Base-by-base conservation (phyloP, 2,329 filamentous ascomycete species). In the Claviceps sp. region DNA sequence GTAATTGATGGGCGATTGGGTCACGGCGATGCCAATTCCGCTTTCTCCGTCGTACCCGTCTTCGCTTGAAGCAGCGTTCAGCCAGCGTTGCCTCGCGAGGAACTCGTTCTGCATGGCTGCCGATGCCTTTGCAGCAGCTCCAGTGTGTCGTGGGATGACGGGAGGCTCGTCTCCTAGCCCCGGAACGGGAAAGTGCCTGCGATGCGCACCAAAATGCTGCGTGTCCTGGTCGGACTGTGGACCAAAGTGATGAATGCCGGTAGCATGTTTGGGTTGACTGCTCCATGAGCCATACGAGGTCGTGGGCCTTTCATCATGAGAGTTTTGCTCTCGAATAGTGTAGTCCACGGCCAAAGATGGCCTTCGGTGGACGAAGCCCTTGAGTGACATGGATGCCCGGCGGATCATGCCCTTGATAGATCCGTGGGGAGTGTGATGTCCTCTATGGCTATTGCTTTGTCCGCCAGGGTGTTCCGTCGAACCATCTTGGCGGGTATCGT, bases 41-140 rank as follows among this genome's bases (percentile, higher is more conserved):
- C 81, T 84, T 65, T 84, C 80, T 26, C 74, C 70, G 57, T 84
- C 80, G 56, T 75, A 78, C 47, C 67, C 68, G 17, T 76, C 74
- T 2, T 78, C 74, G 37, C 62, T 64, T 1, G 61, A 59, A 19
- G 62, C 58, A 4, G 67, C 64, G 8, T 69, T 62, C 7, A 78
- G 61, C 65, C 73, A 72, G 48, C 70, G 67, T 64, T 68, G 55
- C 43, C 65, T 62, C 4, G 63, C 64, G 5, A 72, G 57, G 46
- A 68, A 71, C 50, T 80, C 75, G 57, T 81, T 80, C 58, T 82
- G 77, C 52, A 78, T 70, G 11, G 78, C 80, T 3, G 76, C 79
- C 0, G 80, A 75, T 7, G 80, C 77, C 53, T 81, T 79, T 34
- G 80, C 80, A 1, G 78, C 79, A n/a, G 73, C 76, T 39, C 81